These are phyloP conservation scores for Plasmodium blacklocki DNA, from an alignment of 169 alveolate species.

Conservation along the genomic window DNA sequence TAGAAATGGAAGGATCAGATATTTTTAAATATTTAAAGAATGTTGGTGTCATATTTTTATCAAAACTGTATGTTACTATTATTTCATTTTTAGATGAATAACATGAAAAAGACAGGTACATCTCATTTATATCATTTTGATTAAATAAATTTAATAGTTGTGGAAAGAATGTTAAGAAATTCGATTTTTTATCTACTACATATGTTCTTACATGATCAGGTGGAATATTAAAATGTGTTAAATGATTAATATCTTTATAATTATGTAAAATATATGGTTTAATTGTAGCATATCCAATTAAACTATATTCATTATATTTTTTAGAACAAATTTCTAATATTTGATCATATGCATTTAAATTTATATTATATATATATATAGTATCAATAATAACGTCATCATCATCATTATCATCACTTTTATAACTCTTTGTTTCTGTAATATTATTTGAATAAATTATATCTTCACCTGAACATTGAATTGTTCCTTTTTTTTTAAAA, in stretches of 20 bases:
- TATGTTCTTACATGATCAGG: conserved; percentile 59
- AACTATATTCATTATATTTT: conserved; percentile 14
- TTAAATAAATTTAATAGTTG: conserved; percentile 5
- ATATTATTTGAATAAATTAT: conserved; percentile 34
- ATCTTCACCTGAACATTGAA: conserved; percentile 51
- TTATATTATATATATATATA: conserved; percentile 24
- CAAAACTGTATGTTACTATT: conserved; percentile 30
- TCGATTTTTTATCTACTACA: conserved; percentile 19
- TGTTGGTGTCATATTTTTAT: conserved; percentile 55
- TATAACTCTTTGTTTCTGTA: neutral
- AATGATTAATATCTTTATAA: conserved; percentile 22
- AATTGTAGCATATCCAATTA: conserved; percentile 39
- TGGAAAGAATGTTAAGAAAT: conserved; percentile 48
- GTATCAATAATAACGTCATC: conserved; percentile 4
- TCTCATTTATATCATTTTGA: conserved; percentile 1
- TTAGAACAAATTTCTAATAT: conserved; percentile 44
- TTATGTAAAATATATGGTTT: conserved; percentile 54
- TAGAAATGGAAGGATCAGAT: conserved; percentile 39
- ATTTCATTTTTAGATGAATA: conserved; percentile 53
- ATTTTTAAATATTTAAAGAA: conserved; percentile 39
- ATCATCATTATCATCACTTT: neutral
- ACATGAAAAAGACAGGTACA: conserved; percentile 36
- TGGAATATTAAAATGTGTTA: conserved; percentile 12
- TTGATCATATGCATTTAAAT: conserved; percentile 25
- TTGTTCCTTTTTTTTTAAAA: conserved; percentile 35